Evolutionary conservation across 73 alveolate species (phyloP).

Genomic region (Symbiodinium pilosum): DNA sequence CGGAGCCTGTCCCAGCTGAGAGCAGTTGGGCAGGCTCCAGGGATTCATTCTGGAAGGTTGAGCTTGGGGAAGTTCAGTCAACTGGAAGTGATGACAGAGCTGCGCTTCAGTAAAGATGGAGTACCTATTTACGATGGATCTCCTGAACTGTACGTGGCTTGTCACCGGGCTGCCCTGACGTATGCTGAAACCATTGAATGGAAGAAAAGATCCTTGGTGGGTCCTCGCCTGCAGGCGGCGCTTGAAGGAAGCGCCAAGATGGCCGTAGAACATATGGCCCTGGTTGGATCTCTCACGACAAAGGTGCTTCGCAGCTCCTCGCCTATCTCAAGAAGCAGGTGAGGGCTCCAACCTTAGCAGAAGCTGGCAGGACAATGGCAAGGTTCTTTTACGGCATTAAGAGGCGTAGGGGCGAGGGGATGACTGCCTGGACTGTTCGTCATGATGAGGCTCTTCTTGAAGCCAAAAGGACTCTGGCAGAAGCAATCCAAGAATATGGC

Average conservation of each 20-base stretch:
- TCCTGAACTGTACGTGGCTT: not conserved
- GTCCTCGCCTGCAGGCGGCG: constrained; percentile 15
- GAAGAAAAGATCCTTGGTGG: not conserved
- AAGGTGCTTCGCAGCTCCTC: constrained; percentile 1
- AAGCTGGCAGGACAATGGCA: not conserved
- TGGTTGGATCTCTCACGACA: constrained; percentile 9
- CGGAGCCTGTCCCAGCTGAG: not conserved
- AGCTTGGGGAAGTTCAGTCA: not conserved
- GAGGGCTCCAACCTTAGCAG: not conserved
- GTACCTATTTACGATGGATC: constrained; percentile 28
- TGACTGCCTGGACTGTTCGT: not conserved
- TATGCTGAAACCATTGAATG: not conserved
- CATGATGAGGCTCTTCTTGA: constrained; percentile 14
- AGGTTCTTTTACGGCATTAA: constrained; percentile 24
- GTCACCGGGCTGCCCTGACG: not conserved
- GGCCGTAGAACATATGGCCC: not conserved
- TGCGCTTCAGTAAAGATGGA: constrained; percentile 21
- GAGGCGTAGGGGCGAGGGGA: not conserved
- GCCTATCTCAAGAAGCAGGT: not conserved
- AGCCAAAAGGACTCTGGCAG: constrained; percentile 20
- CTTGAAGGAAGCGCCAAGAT: not conserved
- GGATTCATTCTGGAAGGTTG: not conserved
- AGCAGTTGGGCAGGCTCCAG: not conserved
- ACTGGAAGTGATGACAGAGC: not conserved
- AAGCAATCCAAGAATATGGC: constrained; percentile 38